Evolutionary conservation across 768 basidiomycete species (phyloP), one percentile per base, ranked within the genome.

Genomic region (Clavulina sp.): DNA sequence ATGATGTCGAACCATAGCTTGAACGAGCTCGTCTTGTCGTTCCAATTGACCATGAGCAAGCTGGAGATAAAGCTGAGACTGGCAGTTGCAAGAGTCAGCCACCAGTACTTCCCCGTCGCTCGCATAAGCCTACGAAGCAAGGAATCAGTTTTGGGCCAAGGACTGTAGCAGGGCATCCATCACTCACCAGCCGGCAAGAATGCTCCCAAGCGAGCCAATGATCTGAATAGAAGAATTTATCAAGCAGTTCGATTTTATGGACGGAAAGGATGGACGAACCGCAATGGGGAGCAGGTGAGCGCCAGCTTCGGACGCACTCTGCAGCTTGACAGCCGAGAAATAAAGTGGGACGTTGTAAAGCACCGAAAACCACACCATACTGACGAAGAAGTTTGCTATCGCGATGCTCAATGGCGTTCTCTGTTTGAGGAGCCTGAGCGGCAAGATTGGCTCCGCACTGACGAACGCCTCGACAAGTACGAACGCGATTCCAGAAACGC

Each of bases 261-360:
- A 59, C 51, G 50, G 56, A 31, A 29, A 13, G 18, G 33, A 51
- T 18, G 58, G 3, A 47, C 78, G 64, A 66, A 88, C 83, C 32
- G 86, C 86, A 66, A 93, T 91, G 23, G 92, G 89, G 33, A 97
- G 67, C 21, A 99, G 67, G 67, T 92, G 92, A 28, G 84, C 69
- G 26, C 85, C 84, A 85, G 58, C 43, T 9, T 28, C n/a, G 13
- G 24, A 30, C 7, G 28, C 24, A 30, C 16, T 30, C 16, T 33
- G 29, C 31, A 49, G 24, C 24, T 30, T 30, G 28, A 30, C 48
- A 29, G 48, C 48, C 28, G 50, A 58, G 34, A 56, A 23, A 23
- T 40, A 50, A 56, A 51, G 33, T 36, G 51, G 55, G 29, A 54
- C 5, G 59, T 55, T 43, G 64, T 68, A 60, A 56, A 52, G 78